Conservation (phyloP, 441 rosid species). For the Arabidopsis hybrid region DNA sequence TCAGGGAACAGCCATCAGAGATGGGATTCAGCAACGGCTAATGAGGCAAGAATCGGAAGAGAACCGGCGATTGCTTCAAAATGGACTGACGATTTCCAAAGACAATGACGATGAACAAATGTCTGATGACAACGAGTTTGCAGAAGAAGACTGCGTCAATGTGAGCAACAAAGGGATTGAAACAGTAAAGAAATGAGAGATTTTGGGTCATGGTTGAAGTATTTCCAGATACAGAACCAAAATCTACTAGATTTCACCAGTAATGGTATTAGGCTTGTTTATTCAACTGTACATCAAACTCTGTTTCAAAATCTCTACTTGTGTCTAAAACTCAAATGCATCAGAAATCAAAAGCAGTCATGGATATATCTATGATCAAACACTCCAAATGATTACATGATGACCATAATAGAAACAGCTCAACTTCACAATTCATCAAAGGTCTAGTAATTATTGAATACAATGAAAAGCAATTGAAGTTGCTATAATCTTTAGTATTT, state of each 20-base stretch:
- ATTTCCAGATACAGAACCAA: constrained; percentile 6
- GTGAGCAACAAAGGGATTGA: constrained; percentile 29
- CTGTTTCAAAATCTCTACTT: constrained; percentile 13
- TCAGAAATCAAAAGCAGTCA: not conserved
- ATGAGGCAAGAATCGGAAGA: constrained; percentile 56
- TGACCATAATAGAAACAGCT: not conserved
- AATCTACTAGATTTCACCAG: constrained; percentile 19
- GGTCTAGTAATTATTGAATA: not conserved
- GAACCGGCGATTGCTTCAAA: constrained; percentile 45
- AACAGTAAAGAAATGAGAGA: constrained; percentile 34
- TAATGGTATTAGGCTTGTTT: constrained; percentile 27
- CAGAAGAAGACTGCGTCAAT: not conserved
- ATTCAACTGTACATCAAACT: not conserved
- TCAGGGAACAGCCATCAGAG: constrained; percentile 86
- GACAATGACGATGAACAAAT: constrained; percentile 46
- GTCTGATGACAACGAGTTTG: constrained; percentile 30
- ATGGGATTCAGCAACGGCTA: constrained; percentile 72
- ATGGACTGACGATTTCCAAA: constrained; percentile 49
- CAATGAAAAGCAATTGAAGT: not conserved
- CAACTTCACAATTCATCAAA: not conserved
- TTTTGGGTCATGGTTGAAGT: not conserved
- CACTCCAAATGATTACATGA: constrained; percentile 3
- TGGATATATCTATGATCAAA: not conserved
- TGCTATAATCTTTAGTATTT: constrained; percentile 30
- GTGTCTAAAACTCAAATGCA: constrained; percentile 3